Percentiles rank a stretch among this genome's conserved stretches.
Conservation (phyloP, 495 filamentous ascomycete species). For the Patellaria atrata region DNA sequence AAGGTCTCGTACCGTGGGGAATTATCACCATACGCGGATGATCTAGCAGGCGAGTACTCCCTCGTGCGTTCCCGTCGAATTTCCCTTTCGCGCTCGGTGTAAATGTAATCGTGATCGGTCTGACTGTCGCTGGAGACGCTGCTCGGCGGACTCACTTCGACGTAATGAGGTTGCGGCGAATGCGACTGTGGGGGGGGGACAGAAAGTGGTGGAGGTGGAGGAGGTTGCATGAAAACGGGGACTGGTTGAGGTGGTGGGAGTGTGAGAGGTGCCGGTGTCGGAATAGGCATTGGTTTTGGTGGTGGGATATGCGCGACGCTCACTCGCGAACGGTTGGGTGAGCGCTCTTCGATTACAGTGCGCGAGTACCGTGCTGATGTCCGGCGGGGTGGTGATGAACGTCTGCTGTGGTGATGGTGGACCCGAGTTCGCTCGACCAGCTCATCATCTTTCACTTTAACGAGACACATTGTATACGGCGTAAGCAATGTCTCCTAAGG, state of each 20-base stretch:
- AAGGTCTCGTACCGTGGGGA: slow-evolving; percentile 22
- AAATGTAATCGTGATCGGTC: too few relatives aligned
- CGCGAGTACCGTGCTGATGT: slow-evolving; percentile 13
- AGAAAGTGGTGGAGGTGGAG: slow-evolving; percentile 15
- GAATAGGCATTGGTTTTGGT: slow-evolving; percentile 7
- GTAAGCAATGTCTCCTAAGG: too few relatives aligned
- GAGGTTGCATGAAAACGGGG: slow-evolving; percentile 20
- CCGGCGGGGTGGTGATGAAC: slow-evolving; percentile 9
- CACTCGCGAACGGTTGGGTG: slow-evolving; percentile 3
- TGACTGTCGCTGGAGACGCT: slow-evolving; percentile 13
- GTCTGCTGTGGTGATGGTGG: slow-evolving; percentile 9
- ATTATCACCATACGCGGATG: neutral
- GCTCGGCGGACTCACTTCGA: slow-evolving; percentile 22
- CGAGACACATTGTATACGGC: slow-evolving; percentile 30
- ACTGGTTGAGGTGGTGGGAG: slow-evolving; percentile 20
- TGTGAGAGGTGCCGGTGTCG: slow-evolving; percentile 12
- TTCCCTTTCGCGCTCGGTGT: slow-evolving; percentile 22
- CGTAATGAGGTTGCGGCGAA: slow-evolving; percentile 20
- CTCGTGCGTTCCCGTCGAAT: slow-evolving; percentile 17
- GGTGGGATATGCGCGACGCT: slow-evolving; percentile 9
- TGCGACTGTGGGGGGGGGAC: slow-evolving; percentile 12
- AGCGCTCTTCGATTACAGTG: slow-evolving; percentile 19
- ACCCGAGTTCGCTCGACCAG: slow-evolving; percentile 12
- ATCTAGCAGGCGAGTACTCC: slow-evolving; percentile 15
- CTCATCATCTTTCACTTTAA: slow-evolving; percentile 27